These are phyloP conservation scores for Neoascochyta sp. DNA, from an alignment of 2,329 filamentous ascomycete species.

Conservation along the genomic window DNA sequence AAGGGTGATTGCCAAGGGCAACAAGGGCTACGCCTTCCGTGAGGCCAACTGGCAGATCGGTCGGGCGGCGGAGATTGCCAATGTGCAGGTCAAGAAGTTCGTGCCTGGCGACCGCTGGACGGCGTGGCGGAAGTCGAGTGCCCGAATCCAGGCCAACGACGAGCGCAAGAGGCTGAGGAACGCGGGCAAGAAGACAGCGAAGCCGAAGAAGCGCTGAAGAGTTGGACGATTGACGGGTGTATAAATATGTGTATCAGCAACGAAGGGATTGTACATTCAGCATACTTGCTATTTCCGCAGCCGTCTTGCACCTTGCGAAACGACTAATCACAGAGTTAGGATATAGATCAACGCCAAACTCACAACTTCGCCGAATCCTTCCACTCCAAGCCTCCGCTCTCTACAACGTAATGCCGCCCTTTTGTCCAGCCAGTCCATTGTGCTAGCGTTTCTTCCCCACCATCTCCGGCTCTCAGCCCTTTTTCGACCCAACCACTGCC, in stretches of 20 bases:
- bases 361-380: constrained; percentile 43
- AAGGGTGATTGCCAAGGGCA: constrained; percentile 20
- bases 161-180: constrained; percentile 55
- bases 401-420: constrained; percentile 67
- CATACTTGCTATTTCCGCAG: constrained; percentile 5
- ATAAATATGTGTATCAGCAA: constrained; percentile 24
- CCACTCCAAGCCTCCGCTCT: constrained; percentile 34
- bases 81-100: constrained; percentile 54
- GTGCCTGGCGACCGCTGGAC: constrained; percentile 59
- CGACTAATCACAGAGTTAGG: no score
- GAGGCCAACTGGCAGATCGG: constrained; percentile 68
- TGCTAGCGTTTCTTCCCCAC: constrained; percentile 65
- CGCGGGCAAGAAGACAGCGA: constrained; percentile 37
- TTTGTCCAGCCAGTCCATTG: constrained; percentile 75
- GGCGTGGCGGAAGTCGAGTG: constrained; percentile 61
- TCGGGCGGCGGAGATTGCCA: constrained; percentile 57
- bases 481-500: constrained; percentile 65
- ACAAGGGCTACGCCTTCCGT: constrained; percentile 60
- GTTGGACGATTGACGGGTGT: constrained; percentile 11
- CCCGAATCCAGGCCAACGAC: constrained; percentile 49
- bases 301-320: no score
- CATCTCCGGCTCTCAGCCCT: constrained; percentile 62
- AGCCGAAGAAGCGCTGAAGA: constrained; percentile 33
- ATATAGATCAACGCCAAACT: no score
- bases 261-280: constrained; percentile 9